Evolutionary conservation across 1,284 basidiomycete species (phyloP).

Genomic region (Amylostereum areolatum): DNA sequence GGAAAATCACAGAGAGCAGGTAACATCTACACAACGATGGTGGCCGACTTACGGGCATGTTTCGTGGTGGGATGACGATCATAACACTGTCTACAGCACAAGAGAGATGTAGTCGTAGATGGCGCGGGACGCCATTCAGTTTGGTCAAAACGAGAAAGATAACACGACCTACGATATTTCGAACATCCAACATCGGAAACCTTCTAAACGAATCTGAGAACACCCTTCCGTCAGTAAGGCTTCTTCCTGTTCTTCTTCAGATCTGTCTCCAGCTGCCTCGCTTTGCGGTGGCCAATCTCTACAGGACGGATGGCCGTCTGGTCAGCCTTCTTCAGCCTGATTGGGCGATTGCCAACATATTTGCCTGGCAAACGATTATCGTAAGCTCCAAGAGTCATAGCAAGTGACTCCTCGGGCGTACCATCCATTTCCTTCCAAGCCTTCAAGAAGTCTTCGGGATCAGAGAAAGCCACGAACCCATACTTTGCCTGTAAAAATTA

Average conservation of each 20-base stretch:
- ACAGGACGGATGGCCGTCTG: conserved; percentile 80
- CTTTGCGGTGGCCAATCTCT: conserved; percentile 89
- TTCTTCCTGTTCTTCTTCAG: conserved; percentile 77
- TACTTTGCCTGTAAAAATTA: conserved; percentile 73
- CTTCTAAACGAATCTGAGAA: no score
- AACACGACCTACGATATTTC: no score
- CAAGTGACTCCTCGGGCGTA: conserved; percentile 38
- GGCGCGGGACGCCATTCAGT: no score
- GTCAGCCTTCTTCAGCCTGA: conserved; percentile 88
- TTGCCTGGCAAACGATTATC: conserved; percentile 55
- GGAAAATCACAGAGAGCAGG: no score
- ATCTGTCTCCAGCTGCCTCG: conserved; percentile 74
- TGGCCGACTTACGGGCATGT: no score
- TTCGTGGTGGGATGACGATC: no score
- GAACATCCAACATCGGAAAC: no score
- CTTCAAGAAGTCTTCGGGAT: conserved; percentile 96
- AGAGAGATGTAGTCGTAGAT: no score
- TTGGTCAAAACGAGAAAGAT: no score
- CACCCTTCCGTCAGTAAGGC: no score
- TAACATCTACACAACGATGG: no score
- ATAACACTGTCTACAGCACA: no score
- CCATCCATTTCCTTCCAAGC: conserved; percentile 99
- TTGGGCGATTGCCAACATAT: conserved; percentile 93
- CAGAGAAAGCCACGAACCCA: conserved; percentile 96
- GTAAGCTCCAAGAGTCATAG: conserved; percentile 2